A percentile compares a stretch with the other conserved stretches of the same genome.
Conservation (phyloP, 495 filamentous ascomycete genomes). For the Penicillium paxilli region DNA sequence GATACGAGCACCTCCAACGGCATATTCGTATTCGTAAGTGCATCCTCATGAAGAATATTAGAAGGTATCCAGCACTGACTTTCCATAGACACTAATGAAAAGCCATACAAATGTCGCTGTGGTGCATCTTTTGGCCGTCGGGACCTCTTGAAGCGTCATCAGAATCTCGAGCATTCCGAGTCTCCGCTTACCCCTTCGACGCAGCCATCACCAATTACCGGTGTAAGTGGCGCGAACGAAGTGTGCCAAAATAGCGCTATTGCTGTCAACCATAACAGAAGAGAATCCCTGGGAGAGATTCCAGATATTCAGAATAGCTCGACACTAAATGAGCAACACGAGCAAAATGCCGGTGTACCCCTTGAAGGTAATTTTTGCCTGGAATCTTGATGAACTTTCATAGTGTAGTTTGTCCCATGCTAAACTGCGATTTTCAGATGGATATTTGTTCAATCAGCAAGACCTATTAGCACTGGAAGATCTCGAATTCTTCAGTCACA, state of each 20-base stretch:
- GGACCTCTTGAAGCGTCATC: constrained; percentile 20
- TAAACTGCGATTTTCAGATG: neutral
- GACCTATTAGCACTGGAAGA: constrained; percentile 13
- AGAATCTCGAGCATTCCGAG: constrained; percentile 6
- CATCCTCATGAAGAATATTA: neutral
- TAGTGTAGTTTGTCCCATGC: neutral
- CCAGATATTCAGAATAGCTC: neutral
- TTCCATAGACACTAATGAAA: constrained; percentile 21
- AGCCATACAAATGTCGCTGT: constrained; percentile 18
- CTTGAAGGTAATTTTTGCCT: neutral
- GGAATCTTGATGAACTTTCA: neutral
- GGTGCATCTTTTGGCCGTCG: constrained; percentile 16
- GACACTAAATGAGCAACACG: neutral
- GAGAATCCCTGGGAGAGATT: neutral
- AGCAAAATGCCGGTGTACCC: neutral
- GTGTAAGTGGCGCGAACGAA: neutral
- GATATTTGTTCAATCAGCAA: constrained; percentile 1
- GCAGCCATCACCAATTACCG: neutral
- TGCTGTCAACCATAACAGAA: neutral
- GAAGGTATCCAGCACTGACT: neutral
- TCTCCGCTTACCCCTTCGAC: constrained; percentile 6
- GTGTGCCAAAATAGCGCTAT: neutral
- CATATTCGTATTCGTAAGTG: constrained; percentile 3
- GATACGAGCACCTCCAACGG: constrained; percentile 18
- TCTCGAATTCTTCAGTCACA: constrained; percentile 16